Conservation (phyloP, 441 rosid species). For the Populus hybrid region DNA sequence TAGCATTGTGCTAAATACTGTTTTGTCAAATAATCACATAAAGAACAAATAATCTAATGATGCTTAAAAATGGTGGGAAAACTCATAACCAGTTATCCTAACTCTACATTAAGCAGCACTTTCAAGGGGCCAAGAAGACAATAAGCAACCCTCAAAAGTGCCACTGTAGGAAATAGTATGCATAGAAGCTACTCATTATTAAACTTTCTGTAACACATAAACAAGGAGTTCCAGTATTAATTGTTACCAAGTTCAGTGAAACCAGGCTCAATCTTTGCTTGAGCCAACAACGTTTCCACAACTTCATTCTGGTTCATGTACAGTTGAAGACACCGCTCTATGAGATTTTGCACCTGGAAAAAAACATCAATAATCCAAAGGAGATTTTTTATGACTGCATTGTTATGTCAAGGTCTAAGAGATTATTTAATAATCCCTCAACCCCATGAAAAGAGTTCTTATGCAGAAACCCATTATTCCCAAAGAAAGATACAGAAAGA, state of each 20-base stretch:
- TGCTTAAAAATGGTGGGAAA: not conserved
- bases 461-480: not conserved
- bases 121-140: not conserved
- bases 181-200: not conserved
- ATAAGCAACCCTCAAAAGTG: not conserved
- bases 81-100: not conserved
- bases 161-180: not conserved
- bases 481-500: not conserved
- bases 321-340: conserved; percentile 90
- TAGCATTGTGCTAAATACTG: not conserved
- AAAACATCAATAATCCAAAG: conserved; percentile 15
- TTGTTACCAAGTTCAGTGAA: conserved; percentile 92
- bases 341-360: conserved; percentile 91
- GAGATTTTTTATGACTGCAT: not conserved
- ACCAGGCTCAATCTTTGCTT: conserved; percentile 96
- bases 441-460: not conserved
- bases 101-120: not conserved
- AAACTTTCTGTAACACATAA: not conserved
- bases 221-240: not conserved
- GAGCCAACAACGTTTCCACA: conserved; percentile 69
- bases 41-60: not conserved
- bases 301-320: conserved; percentile 96
- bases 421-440: not conserved
- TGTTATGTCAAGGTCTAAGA: not conserved
- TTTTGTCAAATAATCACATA: not conserved